Conservation (phyloP, 331 rosid species). For the Rhamnella rubrinervis region DNA sequence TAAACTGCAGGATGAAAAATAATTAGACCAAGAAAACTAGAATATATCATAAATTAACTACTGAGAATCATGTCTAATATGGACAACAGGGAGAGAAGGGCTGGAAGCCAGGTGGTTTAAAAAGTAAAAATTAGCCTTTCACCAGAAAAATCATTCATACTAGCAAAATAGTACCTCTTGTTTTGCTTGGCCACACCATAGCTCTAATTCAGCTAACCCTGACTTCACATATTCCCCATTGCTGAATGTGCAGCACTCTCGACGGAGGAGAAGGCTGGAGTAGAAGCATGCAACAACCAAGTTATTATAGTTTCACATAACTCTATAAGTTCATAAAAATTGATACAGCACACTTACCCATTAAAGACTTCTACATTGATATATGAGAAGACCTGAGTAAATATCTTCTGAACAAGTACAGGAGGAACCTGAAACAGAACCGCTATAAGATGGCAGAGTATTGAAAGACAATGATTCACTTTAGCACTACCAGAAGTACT, state of each 20-base stretch:
- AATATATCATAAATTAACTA: not conserved
- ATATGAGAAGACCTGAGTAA: constrained; percentile 59
- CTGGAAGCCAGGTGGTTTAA: not conserved
- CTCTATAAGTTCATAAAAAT: constrained; percentile 12
- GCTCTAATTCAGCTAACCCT: constrained; percentile 79
- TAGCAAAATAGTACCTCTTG: constrained; percentile 56
- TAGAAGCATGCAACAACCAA: constrained; percentile 30
- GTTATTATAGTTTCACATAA: constrained; percentile 20
- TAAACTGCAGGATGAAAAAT: constrained; percentile 50
- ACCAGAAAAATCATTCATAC: not conserved
- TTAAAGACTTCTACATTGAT: constrained; percentile 70
- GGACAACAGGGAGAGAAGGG: not conserved
- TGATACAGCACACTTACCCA: constrained; percentile 41
- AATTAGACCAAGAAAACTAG: constrained; percentile 18
- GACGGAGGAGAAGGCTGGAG: constrained; percentile 63
- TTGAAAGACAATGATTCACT: constrained; percentile 17
- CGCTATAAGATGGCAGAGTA: constrained; percentile 18
- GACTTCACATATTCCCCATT: constrained; percentile 76
- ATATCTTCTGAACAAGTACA: constrained; percentile 57
- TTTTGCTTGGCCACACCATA: constrained; percentile 73
- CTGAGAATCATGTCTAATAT: not conserved
- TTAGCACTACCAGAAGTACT: constrained; percentile 19
- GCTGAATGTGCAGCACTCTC: constrained; percentile 73
- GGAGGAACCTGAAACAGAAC: constrained; percentile 63
- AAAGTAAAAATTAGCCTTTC: constrained; percentile 11